Percentiles rank a stretch among this genome's conserved stretches.
Evolutionary conservation across 2,329 filamentous ascomycete species (phyloP).

Genomic region (Colletotrichum liaoningense): DNA sequence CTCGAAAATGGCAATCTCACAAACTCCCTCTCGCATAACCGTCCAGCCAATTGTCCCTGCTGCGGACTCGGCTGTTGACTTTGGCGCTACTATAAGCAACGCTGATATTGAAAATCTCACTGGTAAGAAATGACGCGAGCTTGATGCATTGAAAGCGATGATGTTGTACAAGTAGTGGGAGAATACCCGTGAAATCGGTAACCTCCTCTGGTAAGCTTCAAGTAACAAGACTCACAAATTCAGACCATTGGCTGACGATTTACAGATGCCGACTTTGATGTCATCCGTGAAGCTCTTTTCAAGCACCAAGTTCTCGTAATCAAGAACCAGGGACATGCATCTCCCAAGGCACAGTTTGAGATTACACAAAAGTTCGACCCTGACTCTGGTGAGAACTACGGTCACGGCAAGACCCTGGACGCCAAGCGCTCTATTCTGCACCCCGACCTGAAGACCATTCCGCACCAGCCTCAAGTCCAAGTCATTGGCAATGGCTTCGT

Average conservation of each 20-base stretch:
- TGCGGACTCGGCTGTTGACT: constrained; percentile 59
- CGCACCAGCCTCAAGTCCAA: constrained; percentile 80
- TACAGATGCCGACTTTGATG: constrained; percentile 71
- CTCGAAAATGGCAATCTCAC: neutral
- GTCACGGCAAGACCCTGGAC: constrained; percentile 81
- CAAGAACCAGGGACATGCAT: constrained; percentile 72
- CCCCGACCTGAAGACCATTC: constrained; percentile 83
- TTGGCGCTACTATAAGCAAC: constrained; percentile 70
- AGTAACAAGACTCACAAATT: neutral
- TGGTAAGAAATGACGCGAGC: constrained; percentile 56
- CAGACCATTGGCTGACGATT: constrained; percentile 34
- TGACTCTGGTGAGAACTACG: constrained; percentile 70
- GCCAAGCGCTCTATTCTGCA: constrained; percentile 74
- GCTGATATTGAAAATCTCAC: constrained; percentile 71
- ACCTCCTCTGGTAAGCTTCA: constrained; percentile 63
- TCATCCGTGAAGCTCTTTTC: constrained; percentile 75
- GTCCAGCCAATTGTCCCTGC: constrained; percentile 52
- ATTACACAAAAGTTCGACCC: constrained; percentile 82
- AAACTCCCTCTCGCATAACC: constrained; percentile 31
- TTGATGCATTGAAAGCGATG: constrained; percentile 25
- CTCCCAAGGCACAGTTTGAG: constrained; percentile 78
- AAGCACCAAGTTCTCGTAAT: constrained; percentile 76
- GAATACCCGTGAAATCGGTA: constrained; percentile 71
- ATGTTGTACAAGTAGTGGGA: constrained; percentile 46
- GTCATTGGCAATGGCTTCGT: constrained; percentile 83